phyloP scores from a whole-genome alignment of 192 early-diverging fungal genomes.

The Spizellomyces punctatus region DNA sequence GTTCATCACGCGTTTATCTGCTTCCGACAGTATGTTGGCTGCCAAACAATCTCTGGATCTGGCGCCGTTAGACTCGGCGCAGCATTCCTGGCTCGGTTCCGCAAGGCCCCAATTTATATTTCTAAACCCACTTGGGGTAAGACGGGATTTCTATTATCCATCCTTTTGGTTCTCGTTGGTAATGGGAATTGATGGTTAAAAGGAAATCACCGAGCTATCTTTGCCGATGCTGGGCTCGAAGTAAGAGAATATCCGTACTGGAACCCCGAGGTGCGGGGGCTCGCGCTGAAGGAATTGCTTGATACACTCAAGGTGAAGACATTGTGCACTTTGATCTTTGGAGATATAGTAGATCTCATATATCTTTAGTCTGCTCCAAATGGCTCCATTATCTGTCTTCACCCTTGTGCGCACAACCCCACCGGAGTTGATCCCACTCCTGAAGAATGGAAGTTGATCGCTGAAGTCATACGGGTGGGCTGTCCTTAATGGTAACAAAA shows the following conservation, averaged over 20 bases:
- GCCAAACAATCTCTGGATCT: constrained; percentile 95
- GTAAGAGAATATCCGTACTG: constrained; percentile 90
- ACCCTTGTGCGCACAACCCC: constrained; percentile 99
- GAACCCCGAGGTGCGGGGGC: constrained; percentile 72
- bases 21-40: constrained; percentile 46
- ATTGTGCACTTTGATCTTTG: neutral
- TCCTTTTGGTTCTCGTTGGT: too few species aligned
- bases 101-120: constrained; percentile 75
- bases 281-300: constrained; percentile 82
- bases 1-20: neutral
- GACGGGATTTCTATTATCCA: neutral
- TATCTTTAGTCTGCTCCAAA: constrained; percentile 59
- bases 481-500: neutral
- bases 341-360: constrained; percentile 1
- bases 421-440: constrained; percentile 96
- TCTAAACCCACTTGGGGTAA: constrained; percentile 97
- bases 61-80: constrained; percentile 89
- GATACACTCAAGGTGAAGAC: constrained; percentile 50
- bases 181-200: too few species aligned
- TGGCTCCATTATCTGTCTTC: constrained; percentile 85
- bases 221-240: constrained; percentile 80
- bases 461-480: constrained; percentile 69
- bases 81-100: constrained; percentile 76
- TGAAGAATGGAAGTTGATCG: constrained; percentile 93
- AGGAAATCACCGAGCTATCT: constrained; percentile 89